Conservation (phyloP, 2,329 filamentous ascomycete species). For the Ambrosiella cleistominuta region DNA sequence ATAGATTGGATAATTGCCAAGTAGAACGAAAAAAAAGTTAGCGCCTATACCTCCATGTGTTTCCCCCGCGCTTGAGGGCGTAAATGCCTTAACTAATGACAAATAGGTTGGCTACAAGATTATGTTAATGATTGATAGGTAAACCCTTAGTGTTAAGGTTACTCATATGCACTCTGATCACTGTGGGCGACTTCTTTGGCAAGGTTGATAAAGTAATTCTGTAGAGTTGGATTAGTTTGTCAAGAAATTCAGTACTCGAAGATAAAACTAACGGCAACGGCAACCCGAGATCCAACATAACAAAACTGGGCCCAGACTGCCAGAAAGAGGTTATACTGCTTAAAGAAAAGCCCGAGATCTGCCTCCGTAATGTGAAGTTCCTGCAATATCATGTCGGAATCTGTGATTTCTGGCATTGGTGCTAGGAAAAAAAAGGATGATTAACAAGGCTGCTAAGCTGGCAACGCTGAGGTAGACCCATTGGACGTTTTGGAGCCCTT, state of each 20-base stretch:
- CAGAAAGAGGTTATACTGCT: conserved; percentile 43
- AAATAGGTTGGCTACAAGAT: conserved; percentile 28
- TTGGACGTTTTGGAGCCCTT: conserved; percentile 41
- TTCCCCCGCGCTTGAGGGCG: conserved; percentile 30
- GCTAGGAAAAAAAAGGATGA: conserved; percentile 39
- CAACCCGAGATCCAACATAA: conserved; percentile 43
- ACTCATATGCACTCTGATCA: conserved; percentile 13
- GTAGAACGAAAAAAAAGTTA: not conserved
- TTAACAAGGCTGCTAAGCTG: conserved; percentile 38
- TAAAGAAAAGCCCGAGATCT: conserved; percentile 33
- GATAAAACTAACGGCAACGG: conserved; percentile 21
- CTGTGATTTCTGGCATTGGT: conserved; percentile 34
- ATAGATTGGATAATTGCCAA: conserved; percentile 10
- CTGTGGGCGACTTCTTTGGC: conserved; percentile 19
- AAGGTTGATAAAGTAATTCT: conserved; percentile 36
- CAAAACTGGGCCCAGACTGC: conserved; percentile 45
- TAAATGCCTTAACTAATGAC: conserved; percentile 42
- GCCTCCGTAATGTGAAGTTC: conserved; percentile 24
- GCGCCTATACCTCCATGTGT: not conserved
- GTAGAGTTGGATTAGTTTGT: not conserved
- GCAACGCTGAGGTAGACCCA: conserved; percentile 49
- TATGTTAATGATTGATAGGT: not conserved
- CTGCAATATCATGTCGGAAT: conserved; percentile 42
- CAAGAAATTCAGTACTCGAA: not conserved
- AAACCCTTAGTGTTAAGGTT: not conserved